These are phyloP conservation scores for Galerina marginata DNA, from an alignment of 768 basidiomycete genomes.

Conservation along the genomic window DNA sequence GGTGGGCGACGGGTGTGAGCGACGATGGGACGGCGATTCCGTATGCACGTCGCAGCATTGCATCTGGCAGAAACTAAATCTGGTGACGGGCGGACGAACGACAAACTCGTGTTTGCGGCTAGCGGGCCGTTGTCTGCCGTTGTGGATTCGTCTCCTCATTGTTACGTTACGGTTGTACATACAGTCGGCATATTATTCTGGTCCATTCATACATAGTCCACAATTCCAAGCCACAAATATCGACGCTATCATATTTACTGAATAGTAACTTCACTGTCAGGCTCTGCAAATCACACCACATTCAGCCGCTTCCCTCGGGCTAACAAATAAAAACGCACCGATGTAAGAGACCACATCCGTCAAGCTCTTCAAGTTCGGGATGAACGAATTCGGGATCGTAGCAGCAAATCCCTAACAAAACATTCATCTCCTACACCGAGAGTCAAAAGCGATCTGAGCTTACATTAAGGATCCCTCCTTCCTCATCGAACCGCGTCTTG, in stretches of 20 bases:
- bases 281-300: constrained; percentile 19
- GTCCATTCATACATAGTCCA: background rate
- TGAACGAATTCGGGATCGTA: constrained; percentile 20
- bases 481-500: constrained; percentile 18
- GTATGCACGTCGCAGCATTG: constrained; percentile 18
- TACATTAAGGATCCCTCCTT: constrained; percentile 24
- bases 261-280: constrained; percentile 25
- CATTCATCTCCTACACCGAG: background rate
- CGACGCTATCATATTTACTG: constrained; percentile 11
- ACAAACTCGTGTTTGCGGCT: background rate
- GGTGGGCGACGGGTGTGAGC: constrained; percentile 14
- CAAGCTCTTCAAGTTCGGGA: constrained; percentile 19
- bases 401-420: constrained; percentile 26
- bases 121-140: too few relatives aligned
- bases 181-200: background rate
- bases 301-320: background rate
- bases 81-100: background rate
- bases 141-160: too few relatives aligned
- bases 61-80: background rate
- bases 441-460: background rate
- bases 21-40: constrained; percentile 17
- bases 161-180: too few relatives aligned
- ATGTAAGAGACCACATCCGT: constrained; percentile 21
- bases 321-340: constrained; percentile 12
- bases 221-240: background rate